Base-by-base conservation (phyloP, 164 flowering plant genomes). In the Saururus chinensis region DNA sequence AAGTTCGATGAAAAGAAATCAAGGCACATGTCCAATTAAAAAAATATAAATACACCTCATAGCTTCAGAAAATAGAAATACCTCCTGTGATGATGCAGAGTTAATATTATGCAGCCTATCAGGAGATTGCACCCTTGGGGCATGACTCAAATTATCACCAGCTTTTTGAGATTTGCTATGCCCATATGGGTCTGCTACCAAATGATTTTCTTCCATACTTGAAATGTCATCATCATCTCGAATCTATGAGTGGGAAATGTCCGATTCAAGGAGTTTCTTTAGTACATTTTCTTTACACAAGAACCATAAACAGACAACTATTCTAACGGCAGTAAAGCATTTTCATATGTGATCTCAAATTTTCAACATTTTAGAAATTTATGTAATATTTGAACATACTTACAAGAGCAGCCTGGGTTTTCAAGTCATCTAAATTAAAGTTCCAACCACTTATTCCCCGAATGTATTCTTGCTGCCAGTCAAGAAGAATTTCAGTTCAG, bases 381-480 rank as follows among this genome's bases (percentile, higher is more conserved):
- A 24, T 54, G 26, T 1, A 24, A 0, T 24, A 22, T 26, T 48
- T 61, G 26, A 60, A 66, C 57, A 60, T 66, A 73, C 90, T 80
- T 82, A 90, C 99, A 71, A 90, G 89, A 35, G 96, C 87, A 69
- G 99, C 97, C 71, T 90, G 95, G 65, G 70, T 72, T 76, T 86
- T 93, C 78, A 93, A 76, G 76, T 93, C 99, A 65, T 90, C 97
- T 53, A 93, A 75, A 74, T 93, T 81, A 66, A 93, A 93, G 69
- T 93, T 87, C 99, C 99, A 93, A 1, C 87, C 99, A 73, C 99
- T 93, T 41, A 93, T 85, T 69, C 99, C 99, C 62, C 95, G 82
- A 9, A 87, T 90, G 59, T 93, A 93, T 68, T 88, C 95, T 84
- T 83, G 83, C 99, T 93, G 93, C 83, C 77, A 70, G 61, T 30